Evolutionary conservation across 225 moss, liverwort and hornwort species (phyloP), one percentile per base, ranked within the genome.

Genomic region (Physcomitrellopsis africana): DNA sequence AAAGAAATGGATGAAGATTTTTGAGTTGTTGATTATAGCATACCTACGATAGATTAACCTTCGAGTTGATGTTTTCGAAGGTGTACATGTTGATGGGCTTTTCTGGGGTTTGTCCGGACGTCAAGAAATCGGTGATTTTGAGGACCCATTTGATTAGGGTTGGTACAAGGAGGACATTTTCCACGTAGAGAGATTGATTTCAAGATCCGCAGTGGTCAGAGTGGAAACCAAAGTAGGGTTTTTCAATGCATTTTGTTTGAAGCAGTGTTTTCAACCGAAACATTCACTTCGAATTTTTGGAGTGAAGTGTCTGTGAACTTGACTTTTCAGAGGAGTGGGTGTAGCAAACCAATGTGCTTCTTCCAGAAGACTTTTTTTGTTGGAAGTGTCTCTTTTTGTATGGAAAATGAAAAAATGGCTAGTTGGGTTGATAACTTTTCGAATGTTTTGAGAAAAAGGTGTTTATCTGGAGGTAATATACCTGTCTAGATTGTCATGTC

Each of bases 401-500:
- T 26, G 18, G 56, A 26, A 23, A 8, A 7, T 44, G 37, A 46
- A 37, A 15, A 23, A 26, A 10, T 75, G 67, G 19, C 51, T 83
- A 49, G 59, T 76, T 23, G 41, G 10, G 48, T 60, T 72, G 19
- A 77, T 77, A 7, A 68, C 56, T 43, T 62, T 79, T 53, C 67
- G 72, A 76, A 68, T 68, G 51, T 52, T 83, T 79, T 51, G 62
- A 72, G 75, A 54, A 63, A 66, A 72, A 57, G 72, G 58, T 51
- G 79, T 63, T 43, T 63, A 72, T 32, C 57, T 72, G 72, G 62
- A 75, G 29, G 71, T 72, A 56, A 59, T 24, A 26, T 27, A 41
- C 54, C 71, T 49, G 67, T 42, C 17, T 63, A 51, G 8, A 0
- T 51, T 27, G 56, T 48, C 26, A 27, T 3, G 14, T 74, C 46